Conservation (phyloP, 371 early-diverging fungal genomes). For the Mucor velutinosus region DNA sequence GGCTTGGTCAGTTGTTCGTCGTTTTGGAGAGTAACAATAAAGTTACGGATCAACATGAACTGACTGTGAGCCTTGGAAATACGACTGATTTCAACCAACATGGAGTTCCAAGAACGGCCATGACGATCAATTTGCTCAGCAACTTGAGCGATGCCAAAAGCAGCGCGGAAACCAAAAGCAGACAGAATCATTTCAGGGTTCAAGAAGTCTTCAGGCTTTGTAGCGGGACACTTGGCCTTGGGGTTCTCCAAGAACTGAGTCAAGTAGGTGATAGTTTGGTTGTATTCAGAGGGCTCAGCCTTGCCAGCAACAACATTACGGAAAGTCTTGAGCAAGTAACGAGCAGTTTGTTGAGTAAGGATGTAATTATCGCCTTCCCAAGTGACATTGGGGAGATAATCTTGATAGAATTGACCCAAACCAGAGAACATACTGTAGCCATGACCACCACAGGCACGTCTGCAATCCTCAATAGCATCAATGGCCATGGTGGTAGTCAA, state of each 20-base stretch:
- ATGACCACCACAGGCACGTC: slow-evolving; percentile 80
- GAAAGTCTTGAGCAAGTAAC: slow-evolving; percentile 66
- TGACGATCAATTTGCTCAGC: slow-evolving; percentile 57
- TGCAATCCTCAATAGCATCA: slow-evolving; percentile 78
- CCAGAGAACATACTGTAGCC: slow-evolving; percentile 80
- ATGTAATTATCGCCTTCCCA: slow-evolving; percentile 83
- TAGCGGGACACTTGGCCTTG: slow-evolving; percentile 57
- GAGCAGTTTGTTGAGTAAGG: slow-evolving; percentile 74
- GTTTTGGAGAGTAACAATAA: slow-evolving; percentile 50
- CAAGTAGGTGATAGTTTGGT: slow-evolving; percentile 56
- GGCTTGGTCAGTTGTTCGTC: slow-evolving; percentile 28
- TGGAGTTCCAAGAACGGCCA: slow-evolving; percentile 67
- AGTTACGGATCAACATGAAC: slow-evolving; percentile 61
- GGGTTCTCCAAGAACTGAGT: slow-evolving; percentile 54
- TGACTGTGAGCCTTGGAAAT: slow-evolving; percentile 72
- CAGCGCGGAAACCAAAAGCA: slow-evolving; percentile 72
- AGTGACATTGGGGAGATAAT: slow-evolving; percentile 64
- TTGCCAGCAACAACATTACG: slow-evolving; percentile 56
- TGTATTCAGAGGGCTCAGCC: slow-evolving; percentile 47
- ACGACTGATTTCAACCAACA: slow-evolving; percentile 64
- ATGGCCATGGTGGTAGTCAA: slow-evolving; percentile 74
- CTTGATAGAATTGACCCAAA: slow-evolving; percentile 69
- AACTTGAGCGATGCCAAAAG: slow-evolving; percentile 55
- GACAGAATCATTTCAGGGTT: slow-evolving; percentile 65
- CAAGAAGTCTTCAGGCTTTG: slow-evolving; percentile 49